phyloP scores from a whole-genome alignment of 2,329 filamentous ascomycete species.

The Clarireedia monteithiana region DNA sequence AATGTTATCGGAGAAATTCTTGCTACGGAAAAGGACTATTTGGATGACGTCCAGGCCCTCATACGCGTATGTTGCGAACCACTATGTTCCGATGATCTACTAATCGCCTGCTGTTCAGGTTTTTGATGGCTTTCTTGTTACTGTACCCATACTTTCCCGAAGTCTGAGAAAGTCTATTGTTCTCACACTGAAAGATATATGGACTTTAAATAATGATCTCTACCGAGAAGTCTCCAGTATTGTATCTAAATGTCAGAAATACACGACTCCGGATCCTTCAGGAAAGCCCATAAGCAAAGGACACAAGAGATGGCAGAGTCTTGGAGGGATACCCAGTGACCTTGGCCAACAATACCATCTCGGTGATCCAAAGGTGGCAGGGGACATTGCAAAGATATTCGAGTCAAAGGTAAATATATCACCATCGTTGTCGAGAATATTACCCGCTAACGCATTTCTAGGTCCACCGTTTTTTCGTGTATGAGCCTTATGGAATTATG shows the following conservation, averaged over 20 bases:
- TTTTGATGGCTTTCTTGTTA: slow-evolving; percentile 66
- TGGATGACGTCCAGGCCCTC: slow-evolving; percentile 78
- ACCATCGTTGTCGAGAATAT: background rate
- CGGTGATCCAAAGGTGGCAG: slow-evolving; percentile 50
- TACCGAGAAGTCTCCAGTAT: slow-evolving; percentile 64
- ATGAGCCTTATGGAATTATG: slow-evolving; percentile 87
- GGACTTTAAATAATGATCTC: slow-evolving; percentile 77
- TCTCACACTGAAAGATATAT: slow-evolving; percentile 69
- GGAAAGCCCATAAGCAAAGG: slow-evolving; percentile 13
- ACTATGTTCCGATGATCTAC: slow-evolving; percentile 61
- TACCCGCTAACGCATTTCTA: slow-evolving; percentile 30
- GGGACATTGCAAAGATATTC: slow-evolving; percentile 54
- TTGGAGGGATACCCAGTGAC: slow-evolving; percentile 28
- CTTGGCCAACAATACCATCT: slow-evolving; percentile 39
- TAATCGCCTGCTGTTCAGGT: slow-evolving; percentile 47
- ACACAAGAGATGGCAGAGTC: slow-evolving; percentile 41
- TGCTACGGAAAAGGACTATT: slow-evolving; percentile 78
- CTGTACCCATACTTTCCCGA: slow-evolving; percentile 56
- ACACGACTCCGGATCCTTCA: slow-evolving; percentile 37
- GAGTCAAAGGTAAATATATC: slow-evolving; percentile 41
- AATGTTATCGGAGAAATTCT: slow-evolving; percentile 81
- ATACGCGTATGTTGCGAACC: slow-evolving; percentile 60
- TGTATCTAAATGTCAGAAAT: slow-evolving; percentile 58
- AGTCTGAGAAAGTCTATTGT: slow-evolving; percentile 67
- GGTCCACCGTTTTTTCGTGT: slow-evolving; percentile 76